These are phyloP conservation scores for Crithidia fasciculata DNA, from an alignment of 208 protist species.

Conservation along the genomic window DNA sequence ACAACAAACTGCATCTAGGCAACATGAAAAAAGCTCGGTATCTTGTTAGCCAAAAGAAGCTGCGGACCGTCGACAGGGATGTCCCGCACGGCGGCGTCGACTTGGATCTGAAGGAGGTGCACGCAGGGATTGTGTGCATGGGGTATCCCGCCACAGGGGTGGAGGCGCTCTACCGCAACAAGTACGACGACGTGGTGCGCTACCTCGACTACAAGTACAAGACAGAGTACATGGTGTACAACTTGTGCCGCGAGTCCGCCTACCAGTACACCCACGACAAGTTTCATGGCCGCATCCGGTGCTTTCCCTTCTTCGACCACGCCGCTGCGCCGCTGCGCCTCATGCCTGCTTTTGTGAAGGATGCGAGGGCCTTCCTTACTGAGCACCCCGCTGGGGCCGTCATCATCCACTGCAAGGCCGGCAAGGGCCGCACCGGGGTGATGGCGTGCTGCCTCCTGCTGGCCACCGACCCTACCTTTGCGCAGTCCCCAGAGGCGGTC, in stretches of 20 bases:
- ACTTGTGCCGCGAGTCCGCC: constrained; percentile 88
- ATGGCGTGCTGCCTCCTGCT: constrained; percentile 91
- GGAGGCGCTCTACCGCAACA: constrained; percentile 95
- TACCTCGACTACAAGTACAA: constrained; percentile 87
- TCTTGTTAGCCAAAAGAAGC: constrained; percentile 93
- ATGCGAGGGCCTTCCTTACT: constrained; percentile 43
- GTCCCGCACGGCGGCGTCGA: constrained; percentile 71
- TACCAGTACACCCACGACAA: constrained; percentile 82
- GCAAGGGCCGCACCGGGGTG: constrained; percentile 94
- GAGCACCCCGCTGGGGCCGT: constrained; percentile 71
- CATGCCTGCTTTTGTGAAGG: constrained; percentile 70
- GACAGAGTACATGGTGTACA: constrained; percentile 94
- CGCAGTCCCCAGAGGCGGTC: constrained; percentile 44
- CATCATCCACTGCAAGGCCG: constrained; percentile 97
- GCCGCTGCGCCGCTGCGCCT: constrained; percentile 84
- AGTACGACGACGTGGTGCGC: constrained; percentile 61
- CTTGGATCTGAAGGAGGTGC: constrained; percentile 93
- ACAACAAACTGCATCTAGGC: constrained; percentile 65
- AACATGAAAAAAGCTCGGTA: constrained; percentile 30
- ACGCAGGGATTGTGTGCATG: constrained; percentile 92
- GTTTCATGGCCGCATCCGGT: constrained; percentile 54
- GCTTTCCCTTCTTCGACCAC: constrained; percentile 96
- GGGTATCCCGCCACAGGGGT: constrained; percentile 90
- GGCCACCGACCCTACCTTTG: constrained; percentile 46
- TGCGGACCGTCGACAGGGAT: constrained; percentile 61